Evolutionary conservation across 2,329 filamentous ascomycete genomes (phyloP), one percentile per base, ranked within the genome.

Genomic region (Neoarthrinium moseri): DNA sequence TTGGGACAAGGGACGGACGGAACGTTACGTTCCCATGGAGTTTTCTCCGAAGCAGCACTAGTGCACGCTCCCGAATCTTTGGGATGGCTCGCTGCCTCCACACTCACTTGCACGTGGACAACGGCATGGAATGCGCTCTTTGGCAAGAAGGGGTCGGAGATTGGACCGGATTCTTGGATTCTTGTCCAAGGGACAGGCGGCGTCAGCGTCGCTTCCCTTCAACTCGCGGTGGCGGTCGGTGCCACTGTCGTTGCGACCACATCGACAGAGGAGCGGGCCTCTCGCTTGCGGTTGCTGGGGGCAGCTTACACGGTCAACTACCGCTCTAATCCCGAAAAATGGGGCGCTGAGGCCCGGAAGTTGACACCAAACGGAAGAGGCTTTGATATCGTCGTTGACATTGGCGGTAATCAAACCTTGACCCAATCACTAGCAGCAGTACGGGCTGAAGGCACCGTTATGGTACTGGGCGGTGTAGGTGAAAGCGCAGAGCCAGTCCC

Each of bases 321-420:
- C 62, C 77, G 73, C 46, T 70, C 61, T 0, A 71, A 71, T 7
- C 64, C 75, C 0, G 72, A 79, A 39, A 18, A 35, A 10, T 87
- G 84, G 84, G 79, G 83, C n/a, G 63, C 69, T 3, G 72, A 73
- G 22, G 82, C 81, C 8, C 59, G 74, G 8, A 75, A 73, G 0
- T 69, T 77, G 0, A 73, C 69, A 0, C 65, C 66, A 0, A 61
- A 67, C 1, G 69, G 69, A 2, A 56, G 55, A 2, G 85, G 85
- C 11, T 77, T 85, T 6, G 76, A 87, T 54, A 72, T 83, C 49
- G 67, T 88, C 30, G 57, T 86, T 30, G 85, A 89, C 55, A 77
- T 87, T n/a, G 84, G 81, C 11, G 84, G 84, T 0, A 70, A 79
- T 1, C 73, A 70, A n/a, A 86, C 83, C 0, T 71, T 87, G 51